A percentile compares a stretch with the other conserved stretches of the same genome.
Evolutionary conservation across 2,329 filamentous ascomycete genomes (phyloP).

Genomic region (Colletotrichum echinochloae): DNA sequence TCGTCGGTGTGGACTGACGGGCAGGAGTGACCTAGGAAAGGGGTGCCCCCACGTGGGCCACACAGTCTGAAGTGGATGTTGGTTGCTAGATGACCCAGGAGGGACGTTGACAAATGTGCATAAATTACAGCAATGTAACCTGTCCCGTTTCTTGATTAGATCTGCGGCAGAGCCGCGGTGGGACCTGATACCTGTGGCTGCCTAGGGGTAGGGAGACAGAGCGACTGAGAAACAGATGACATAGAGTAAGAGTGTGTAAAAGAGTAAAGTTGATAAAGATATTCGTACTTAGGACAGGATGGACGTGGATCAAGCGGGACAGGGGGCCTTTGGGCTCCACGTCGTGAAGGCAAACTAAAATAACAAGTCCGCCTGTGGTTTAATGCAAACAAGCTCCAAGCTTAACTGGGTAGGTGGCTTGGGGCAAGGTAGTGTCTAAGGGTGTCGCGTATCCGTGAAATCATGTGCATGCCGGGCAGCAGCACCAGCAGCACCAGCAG

Average conservation of each 20-base stretch:
- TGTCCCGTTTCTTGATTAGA: not conserved
- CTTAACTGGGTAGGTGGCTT: slow-evolving; percentile 2
- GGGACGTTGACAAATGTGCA: not conserved
- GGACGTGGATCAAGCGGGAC: slow-evolving; percentile 14
- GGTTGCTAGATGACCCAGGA: not conserved
- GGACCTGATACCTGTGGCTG: slow-evolving; percentile 1
- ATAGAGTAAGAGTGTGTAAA: not conserved
- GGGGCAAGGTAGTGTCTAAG: slow-evolving; percentile 5
- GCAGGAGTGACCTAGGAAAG: slow-evolving; percentile 18
- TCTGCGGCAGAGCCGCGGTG: not conserved
- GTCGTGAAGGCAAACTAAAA: slow-evolving; percentile 13
- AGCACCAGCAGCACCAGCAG: not conserved
- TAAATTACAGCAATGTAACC: not conserved
- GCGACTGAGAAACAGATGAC: not conserved
- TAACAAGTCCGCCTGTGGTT: slow-evolving; percentile 6
- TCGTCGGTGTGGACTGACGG: slow-evolving; percentile 9
- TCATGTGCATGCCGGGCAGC: not conserved
- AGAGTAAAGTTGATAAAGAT: slow-evolving; percentile 11
- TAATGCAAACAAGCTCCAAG: slow-evolving; percentile 11
- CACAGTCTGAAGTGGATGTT: slow-evolving; percentile 7
- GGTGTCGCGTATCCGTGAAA: not conserved
- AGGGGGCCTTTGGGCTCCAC: slow-evolving; percentile 11
- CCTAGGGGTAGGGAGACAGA: not conserved
- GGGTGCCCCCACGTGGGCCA: slow-evolving; percentile 15
- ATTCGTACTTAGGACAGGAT: not conserved